These are phyloP conservation scores for Gossypium gossypioides DNA, from an alignment of 441 rosid genomes.

Conservation along the genomic window DNA sequence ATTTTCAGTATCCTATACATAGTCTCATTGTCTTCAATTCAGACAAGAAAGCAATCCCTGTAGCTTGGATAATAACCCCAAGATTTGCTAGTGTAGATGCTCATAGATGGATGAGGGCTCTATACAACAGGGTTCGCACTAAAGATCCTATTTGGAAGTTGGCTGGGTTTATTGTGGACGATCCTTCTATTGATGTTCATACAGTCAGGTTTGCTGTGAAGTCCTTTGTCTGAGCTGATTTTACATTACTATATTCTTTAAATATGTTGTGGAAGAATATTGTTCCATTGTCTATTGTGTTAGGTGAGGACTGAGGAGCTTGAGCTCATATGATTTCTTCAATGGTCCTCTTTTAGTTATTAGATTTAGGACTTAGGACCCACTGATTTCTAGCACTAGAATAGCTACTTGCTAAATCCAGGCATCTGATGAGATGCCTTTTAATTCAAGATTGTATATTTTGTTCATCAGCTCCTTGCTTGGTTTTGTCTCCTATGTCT, in stretches of 20 bases:
- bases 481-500: not conserved
- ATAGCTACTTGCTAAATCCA: not conserved
- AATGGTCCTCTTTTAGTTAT: conserved; percentile 1
- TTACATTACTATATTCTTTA: not conserved
- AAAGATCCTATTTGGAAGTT: conserved; percentile 83
- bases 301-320: not conserved
- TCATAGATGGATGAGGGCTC: conserved; percentile 81
- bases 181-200: conserved; percentile 59
- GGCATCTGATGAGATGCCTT: not conserved
- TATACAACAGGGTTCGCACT: conserved; percentile 65
- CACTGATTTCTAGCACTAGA: not conserved
- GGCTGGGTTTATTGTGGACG: conserved; percentile 88
- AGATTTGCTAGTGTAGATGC: conserved; percentile 46
- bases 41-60: conserved; percentile 86
- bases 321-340: conserved; percentile 5
- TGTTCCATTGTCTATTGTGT: not conserved
- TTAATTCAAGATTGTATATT: not conserved
- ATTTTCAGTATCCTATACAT: conserved; percentile 66
- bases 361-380: not conserved
- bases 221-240: not conserved
- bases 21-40: conserved; percentile 75
- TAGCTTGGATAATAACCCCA: conserved; percentile 83
- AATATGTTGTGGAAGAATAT: not conserved
- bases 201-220: conserved; percentile 46
- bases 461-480: not conserved